Base-by-base conservation (phyloP, 2,329 filamentous ascomycete genomes). In the Botrytis paeoniae region DNA sequence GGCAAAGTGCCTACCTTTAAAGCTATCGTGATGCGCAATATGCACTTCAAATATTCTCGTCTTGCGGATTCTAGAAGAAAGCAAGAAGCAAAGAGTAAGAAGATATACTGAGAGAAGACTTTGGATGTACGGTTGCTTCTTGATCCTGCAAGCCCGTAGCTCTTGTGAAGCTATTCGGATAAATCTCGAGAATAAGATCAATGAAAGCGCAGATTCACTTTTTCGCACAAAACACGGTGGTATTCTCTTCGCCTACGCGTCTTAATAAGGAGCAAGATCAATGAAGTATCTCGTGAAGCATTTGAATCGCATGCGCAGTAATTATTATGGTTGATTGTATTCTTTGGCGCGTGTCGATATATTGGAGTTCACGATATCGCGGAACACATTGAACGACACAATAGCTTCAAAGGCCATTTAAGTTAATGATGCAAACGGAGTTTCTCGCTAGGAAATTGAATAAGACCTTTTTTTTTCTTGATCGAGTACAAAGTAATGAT, bases 371-470 rank as follows among this genome's bases (percentile, higher is more conserved):
- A 72, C 62, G 62, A 72, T 72, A 60, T 68, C 62, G 61, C 70
- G 70, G 37, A 45, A 54, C n/a, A 71, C 69, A 57, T 72, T 66
- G 64, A 57, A 68, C 41, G 48, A 32, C 39, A 72, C 48, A 72
- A 60, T 60, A 61, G 63, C 60, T 57, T 71, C 69, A 57, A 71
- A 71, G 70, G 64, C 70, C 45, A 62, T 68, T 72, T 72, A 62
- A 59, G 35, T 41, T 63, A n/a, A 45, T 45, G 70, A 64, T 68
- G 70, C 70, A 72, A 72, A 72, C 70, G 66, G 70, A 60, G 22
- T 41, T 68, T 72, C 62, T 72, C 62, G 62, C 70, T 60, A 37
- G 10, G 48, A 57, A 68, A 22, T 54, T 57, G 64, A 68, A 57
- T 57, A 5, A 29, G 39, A 45, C 25, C 22, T 32, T 18, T 57